Evolutionary conservation across 164 flowering plant genomes (phyloP).

Genomic region (Nymphaea colorata): DNA sequence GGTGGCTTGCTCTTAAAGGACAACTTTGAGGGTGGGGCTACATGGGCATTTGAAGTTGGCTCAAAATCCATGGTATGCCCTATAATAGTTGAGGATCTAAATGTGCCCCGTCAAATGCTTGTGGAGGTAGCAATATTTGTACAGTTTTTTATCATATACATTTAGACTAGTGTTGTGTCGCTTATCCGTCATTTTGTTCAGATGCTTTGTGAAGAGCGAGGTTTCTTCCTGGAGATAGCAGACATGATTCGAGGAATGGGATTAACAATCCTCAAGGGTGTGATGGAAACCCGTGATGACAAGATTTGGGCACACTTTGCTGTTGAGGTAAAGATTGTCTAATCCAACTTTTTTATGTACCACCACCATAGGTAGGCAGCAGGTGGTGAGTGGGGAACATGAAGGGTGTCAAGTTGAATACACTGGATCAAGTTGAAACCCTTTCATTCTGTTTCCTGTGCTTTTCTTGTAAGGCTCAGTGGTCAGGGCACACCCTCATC

Average conservation of each 20-base stretch:
- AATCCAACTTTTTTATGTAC: neutral
- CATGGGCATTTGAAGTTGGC: constrained; percentile 96
- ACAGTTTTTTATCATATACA: neutral
- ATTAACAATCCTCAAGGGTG: constrained; percentile 79
- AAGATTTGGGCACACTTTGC: constrained; percentile 84
- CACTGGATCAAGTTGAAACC: neutral
- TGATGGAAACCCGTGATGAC: constrained; percentile 61
- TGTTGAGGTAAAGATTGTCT: constrained; percentile 56
- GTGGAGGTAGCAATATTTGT: constrained; percentile 58
- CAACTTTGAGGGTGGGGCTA: constrained; percentile 76
- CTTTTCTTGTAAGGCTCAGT: no score
- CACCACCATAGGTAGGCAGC: neutral
- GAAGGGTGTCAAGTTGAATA: neutral
- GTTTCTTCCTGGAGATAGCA: constrained; percentile 81
- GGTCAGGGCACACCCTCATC: no score
- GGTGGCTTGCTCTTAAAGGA: constrained; percentile 55
- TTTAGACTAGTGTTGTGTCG: neutral
- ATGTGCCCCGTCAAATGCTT: constrained; percentile 85
- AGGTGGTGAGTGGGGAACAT: neutral
- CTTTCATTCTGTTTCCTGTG: no score
- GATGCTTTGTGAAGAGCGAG: constrained; percentile 87
- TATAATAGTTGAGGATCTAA: constrained; percentile 83
- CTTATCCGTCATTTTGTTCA: constrained; percentile 9
- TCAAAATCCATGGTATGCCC: constrained; percentile 85
- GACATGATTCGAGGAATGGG: constrained; percentile 72